Evolutionary conservation across 1,284 basidiomycete genomes (phyloP).

Genomic region (Agaricales sp.): DNA sequence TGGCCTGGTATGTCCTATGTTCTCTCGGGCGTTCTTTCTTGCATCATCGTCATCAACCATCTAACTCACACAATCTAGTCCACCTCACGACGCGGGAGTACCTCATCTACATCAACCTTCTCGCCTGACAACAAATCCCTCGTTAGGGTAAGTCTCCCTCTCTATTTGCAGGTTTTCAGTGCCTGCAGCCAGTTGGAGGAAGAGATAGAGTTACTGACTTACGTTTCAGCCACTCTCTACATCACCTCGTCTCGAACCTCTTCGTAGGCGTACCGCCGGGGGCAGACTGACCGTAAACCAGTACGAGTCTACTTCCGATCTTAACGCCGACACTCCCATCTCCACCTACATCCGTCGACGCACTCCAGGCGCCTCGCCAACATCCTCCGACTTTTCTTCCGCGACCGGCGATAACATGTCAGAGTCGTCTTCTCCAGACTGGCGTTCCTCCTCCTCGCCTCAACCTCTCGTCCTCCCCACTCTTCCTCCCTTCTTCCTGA

Average conservation of each 20-base stretch:
- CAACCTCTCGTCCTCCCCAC: slow-evolving; percentile 45
- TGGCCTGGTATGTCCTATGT: slow-evolving; percentile 14
- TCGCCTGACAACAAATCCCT: slow-evolving; percentile 6
- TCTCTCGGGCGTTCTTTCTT: slow-evolving; percentile 33
- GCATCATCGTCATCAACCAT: slow-evolving; percentile 6
- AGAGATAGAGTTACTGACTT: too few species aligned
- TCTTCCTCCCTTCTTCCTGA: slow-evolving; percentile 25
- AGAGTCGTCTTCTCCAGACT: slow-evolving; percentile 13
- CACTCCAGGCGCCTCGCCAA: slow-evolving; percentile 63
- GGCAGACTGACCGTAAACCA: slow-evolving; percentile 31
- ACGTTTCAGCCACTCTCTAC: slow-evolving; percentile 27
- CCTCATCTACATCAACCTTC: slow-evolving; percentile 29
- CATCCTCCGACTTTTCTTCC: slow-evolving; percentile 49
- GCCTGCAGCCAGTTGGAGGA: too few species aligned
- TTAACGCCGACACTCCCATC: slow-evolving; percentile 53
- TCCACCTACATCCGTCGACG: slow-evolving; percentile 68
- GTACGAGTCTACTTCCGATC: slow-evolving; percentile 33
- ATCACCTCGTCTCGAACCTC: slow-evolving; percentile 35
- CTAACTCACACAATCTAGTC: slow-evolving; percentile 13
- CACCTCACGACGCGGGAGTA: slow-evolving; percentile 28
- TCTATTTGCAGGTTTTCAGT: slow-evolving; percentile 2
- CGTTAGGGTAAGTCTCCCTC: slow-evolving; percentile 20
- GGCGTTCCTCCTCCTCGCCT: slow-evolving; percentile 25
- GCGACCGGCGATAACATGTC: slow-evolving; percentile 12
- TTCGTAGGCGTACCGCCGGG: slow-evolving; percentile 23